Percentiles rank a stretch among this genome's conserved stretches.
Conservation (phyloP, 148 eudicot species). For the Drosera capensis region DNA sequence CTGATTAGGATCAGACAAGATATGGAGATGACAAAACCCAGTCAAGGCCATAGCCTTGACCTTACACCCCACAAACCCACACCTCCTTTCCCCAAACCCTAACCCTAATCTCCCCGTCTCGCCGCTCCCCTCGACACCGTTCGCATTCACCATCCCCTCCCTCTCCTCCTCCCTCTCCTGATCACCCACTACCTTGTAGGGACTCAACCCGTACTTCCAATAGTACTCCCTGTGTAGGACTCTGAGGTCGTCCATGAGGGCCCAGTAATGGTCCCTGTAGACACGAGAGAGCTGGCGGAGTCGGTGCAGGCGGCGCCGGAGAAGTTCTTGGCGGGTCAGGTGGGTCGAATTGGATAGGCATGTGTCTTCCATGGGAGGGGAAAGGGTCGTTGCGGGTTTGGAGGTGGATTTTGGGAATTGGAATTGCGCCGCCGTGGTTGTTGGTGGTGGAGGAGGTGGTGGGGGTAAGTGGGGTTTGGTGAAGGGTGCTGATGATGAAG, state of each 20-base stretch:
- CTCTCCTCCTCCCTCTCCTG: conserved; percentile 14
- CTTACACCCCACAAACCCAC: conserved; percentile 28
- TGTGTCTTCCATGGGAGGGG: conserved; percentile 11
- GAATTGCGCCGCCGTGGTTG: too few relatives aligned
- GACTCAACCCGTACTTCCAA: conserved; percentile 37
- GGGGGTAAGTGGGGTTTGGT: too few relatives aligned
- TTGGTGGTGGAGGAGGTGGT: too few relatives aligned
- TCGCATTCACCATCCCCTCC: not conserved
- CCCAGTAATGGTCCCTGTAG: conserved; percentile 44
- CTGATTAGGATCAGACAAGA: conserved; percentile 37
- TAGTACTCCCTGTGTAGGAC: conserved; percentile 22
- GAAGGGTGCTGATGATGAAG: too few relatives aligned
- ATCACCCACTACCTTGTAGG: too few relatives aligned
- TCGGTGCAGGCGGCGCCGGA: conserved; percentile 24
- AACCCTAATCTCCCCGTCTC: conserved; percentile 22
- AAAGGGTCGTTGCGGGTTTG: too few relatives aligned
- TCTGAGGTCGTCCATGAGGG: conserved; percentile 33
- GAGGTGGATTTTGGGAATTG: too few relatives aligned
- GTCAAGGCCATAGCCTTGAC: conserved; percentile 53
- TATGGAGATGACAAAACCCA: conserved; percentile 34
- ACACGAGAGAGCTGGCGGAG: conserved; percentile 16
- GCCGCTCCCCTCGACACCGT: conserved; percentile 11
- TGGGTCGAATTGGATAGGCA: conserved; percentile 18
- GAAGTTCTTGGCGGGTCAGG: conserved; percentile 29
- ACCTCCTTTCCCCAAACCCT: conserved; percentile 21